Percentiles rank a stretch among this genome's conserved stretches.
These are phyloP conservation scores for Thalia dealbata DNA, from an alignment of 176 grass and related monocot genomes.

Conservation along the genomic window DNA sequence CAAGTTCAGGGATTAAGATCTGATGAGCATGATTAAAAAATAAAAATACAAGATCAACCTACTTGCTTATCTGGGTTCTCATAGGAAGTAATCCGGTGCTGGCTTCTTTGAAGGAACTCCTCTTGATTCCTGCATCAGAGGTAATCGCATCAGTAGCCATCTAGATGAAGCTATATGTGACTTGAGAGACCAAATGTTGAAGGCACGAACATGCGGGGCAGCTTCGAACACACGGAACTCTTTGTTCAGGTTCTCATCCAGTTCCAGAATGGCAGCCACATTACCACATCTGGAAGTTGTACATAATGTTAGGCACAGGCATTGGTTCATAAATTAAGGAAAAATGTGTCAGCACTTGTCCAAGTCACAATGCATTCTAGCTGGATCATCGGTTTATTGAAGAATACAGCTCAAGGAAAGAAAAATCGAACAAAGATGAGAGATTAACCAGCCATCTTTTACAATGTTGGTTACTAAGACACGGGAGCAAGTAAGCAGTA, in stretches of 20 bases:
- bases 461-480: too few species aligned
- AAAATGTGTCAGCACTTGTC: background rate
- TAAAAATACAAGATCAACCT: background rate
- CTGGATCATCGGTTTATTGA: too few species aligned
- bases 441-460: too few species aligned
- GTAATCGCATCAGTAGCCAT: background rate
- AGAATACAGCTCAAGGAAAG: too few species aligned
- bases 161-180: background rate
- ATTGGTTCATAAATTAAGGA: background rate
- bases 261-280: conserved; percentile 96
- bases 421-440: too few species aligned
- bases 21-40: background rate
- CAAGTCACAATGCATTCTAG: background rate
- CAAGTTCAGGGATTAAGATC: background rate
- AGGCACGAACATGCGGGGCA: conserved; percentile 75
- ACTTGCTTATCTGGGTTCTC: conserved; percentile 1
- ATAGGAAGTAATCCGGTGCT: conserved; percentile 92
- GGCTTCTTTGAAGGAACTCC: conserved; percentile 89
- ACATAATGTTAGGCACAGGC: background rate
- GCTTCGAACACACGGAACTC: conserved; percentile 94
- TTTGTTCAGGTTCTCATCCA: conserved; percentile 89
- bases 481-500: too few species aligned
- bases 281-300: conserved; percentile 73
- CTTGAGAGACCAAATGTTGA: conserved; percentile 6
- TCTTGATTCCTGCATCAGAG: conserved; percentile 62